phyloP scores from a whole-genome alignment of 768 basidiomycete genomes.

The Suillus subluteus region DNA sequence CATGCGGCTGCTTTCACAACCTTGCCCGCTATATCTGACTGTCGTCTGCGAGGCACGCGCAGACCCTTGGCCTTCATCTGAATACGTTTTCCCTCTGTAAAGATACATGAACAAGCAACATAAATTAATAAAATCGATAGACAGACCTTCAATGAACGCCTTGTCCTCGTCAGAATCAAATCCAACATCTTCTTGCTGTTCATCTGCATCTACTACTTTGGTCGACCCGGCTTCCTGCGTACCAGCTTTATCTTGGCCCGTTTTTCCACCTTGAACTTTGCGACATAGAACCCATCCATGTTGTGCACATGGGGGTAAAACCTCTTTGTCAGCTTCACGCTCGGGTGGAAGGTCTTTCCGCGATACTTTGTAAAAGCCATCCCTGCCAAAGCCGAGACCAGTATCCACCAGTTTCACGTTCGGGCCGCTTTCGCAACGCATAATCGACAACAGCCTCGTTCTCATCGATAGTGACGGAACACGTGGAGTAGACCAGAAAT shows the following conservation, averaged over 20 bases:
- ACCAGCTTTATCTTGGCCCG: constrained; percentile 52
- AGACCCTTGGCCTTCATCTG: constrained; percentile 78
- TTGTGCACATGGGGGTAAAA: constrained; percentile 99
- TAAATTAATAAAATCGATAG: constrained; percentile 2
- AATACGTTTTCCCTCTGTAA: constrained; percentile 70
- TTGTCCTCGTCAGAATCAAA: constrained; percentile 82
- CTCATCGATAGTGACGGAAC: constrained; percentile 97
- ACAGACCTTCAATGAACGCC: constrained; percentile 79
- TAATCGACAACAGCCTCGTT: constrained; percentile 99
- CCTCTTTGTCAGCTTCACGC: constrained; percentile 78
- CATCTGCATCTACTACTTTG: constrained; percentile 29
- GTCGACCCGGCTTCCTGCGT: constrained; percentile 28
- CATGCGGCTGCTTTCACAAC: constrained; percentile 22
- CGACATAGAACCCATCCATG: constrained; percentile 99
- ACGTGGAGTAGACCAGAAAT: constrained; percentile 96
- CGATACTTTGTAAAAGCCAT: constrained; percentile 90
- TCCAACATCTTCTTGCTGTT: constrained; percentile 35
- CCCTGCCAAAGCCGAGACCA: constrained; percentile 89
- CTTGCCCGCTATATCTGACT: constrained; percentile 26
- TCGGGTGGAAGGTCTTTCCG: constrained; percentile 86
- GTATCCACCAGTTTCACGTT: constrained; percentile 92
- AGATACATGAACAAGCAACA: constrained; percentile 12
- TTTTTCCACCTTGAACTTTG: constrained; percentile 95
- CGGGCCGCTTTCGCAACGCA: constrained; percentile 91
- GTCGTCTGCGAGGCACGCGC: constrained; percentile 60